These are phyloP conservation scores for Bipolaris gigantea DNA, from an alignment of 2,329 filamentous ascomycete genomes.

Conservation along the genomic window DNA sequence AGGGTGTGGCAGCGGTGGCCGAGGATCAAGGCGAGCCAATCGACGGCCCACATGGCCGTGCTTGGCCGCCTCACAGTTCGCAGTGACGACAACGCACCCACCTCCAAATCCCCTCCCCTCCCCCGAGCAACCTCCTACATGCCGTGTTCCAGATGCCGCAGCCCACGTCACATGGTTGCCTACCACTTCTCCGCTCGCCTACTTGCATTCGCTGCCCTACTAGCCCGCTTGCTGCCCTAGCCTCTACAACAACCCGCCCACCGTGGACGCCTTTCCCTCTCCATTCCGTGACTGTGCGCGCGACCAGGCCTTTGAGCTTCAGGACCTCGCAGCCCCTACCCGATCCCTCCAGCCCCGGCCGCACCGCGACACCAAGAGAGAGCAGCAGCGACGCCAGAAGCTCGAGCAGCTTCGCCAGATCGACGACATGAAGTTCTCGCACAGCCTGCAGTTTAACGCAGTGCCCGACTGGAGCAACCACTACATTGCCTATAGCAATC, in stretches of 20 bases:
- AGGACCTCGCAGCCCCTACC: constrained; percentile 24
- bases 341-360: constrained; percentile 4
- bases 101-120: constrained; percentile 3
- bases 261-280: constrained; percentile 30
- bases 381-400: constrained; percentile 62
- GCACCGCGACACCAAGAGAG: constrained; percentile 31
- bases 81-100: constrained; percentile 11
- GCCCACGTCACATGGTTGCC: constrained; percentile 9
- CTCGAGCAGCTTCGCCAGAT: constrained; percentile 69
- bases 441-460: constrained; percentile 98
- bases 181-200: constrained; percentile 5
- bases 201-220: background rate
- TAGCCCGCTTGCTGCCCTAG: constrained; percentile 6
- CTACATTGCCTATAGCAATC: constrained; percentile 97
- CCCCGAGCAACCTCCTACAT: constrained; percentile 6
- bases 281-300: constrained; percentile 21
- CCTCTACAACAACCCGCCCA: constrained; percentile 14
- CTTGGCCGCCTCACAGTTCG: constrained; percentile 3
- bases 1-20: background rate
- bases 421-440: constrained; percentile 99
- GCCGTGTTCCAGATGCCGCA: constrained; percentile 12
- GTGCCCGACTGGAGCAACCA: constrained; percentile 99
- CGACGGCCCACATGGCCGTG: constrained; percentile 5
- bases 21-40: constrained; percentile 10
- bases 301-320: constrained; percentile 38